Evolutionary conservation across 1,284 basidiomycete species (phyloP), one percentile per base, ranked within the genome.

Genomic region (Sporisorium exsertum): DNA sequence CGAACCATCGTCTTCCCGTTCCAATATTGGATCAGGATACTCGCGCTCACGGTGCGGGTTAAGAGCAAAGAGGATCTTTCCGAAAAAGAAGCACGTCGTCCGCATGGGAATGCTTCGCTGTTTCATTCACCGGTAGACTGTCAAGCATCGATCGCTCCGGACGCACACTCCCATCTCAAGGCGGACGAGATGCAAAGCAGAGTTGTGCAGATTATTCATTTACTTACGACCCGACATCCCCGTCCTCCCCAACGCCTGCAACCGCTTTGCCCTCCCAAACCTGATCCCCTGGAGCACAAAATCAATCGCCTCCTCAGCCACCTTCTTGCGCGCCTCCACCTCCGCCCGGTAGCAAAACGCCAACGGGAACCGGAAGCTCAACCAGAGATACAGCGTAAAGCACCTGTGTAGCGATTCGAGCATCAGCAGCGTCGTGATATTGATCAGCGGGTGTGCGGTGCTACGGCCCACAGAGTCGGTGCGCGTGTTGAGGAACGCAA

Each of bases 351-450:
- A 89, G 18, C 89, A 87, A 84, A 93, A 98, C 13, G 90, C 89
- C 51, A 94, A 88, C 0, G 91, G 89, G 54, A 91, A 89, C n/a
- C 95, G 90, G 86, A 91, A 92, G 24, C 89, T 89, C 64, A 97
- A 88, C 96, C 96, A 99, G 58, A 94, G 88, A 86, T 98, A 98
- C 20, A 93, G 79, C 18, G 92, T 91, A 27, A 95, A 84, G n/a
- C 90, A 87, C 78, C 92, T 92, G 86, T 98, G 95, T 60, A 95
- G 86, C 3, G 89, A 88, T 86, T 98, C 96, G 40, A 98, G 87
- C n/a, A 85, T 79, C 54, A 80, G 74, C 55, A 91, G 84, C 9
- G 86, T 83, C 0, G 85, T 78, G 46, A 81, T 66, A 62, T 80
- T 77, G 56, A 79, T 58, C 26, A 81, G 40, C 16, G 66, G 59